Conservation (phyloP, 768 basidiomycete species). For the Phaeotremella skinneri region DNA sequence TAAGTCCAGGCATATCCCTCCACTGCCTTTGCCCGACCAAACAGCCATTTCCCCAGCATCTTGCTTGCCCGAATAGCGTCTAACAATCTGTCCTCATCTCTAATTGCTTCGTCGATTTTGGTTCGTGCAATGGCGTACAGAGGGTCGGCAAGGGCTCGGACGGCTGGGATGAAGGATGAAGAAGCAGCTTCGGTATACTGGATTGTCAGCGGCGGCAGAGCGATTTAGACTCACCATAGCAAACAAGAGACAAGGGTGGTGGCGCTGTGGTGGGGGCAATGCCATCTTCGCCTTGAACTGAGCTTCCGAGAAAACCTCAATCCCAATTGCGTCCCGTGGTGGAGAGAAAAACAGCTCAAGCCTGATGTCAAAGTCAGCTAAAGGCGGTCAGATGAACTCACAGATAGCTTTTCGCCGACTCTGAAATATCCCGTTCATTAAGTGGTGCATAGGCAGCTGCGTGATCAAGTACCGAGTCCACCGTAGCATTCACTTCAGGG, state of each 20-base stretch:
- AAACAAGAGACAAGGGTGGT: slow-evolving; percentile 35
- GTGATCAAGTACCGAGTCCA: background rate
- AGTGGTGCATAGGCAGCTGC: background rate
- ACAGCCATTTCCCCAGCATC: slow-evolving; percentile 34
- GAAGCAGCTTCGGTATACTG: slow-evolving; percentile 34
- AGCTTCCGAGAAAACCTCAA: slow-evolving; percentile 25
- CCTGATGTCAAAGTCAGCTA: slow-evolving; percentile 6
- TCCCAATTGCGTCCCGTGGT: slow-evolving; percentile 20
- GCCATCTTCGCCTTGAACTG: slow-evolving; percentile 25
- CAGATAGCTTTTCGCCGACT: slow-evolving; percentile 30
- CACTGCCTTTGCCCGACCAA: slow-evolving; percentile 11
- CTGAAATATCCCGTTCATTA: slow-evolving; percentile 22
- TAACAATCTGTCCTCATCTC: slow-evolving; percentile 26
- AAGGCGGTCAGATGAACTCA: slow-evolving; percentile 7
- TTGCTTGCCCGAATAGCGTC: slow-evolving; percentile 30
- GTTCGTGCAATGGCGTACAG: slow-evolving; percentile 21
- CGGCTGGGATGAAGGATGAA: slow-evolving; percentile 32
- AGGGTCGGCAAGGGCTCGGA: slow-evolving; percentile 25
- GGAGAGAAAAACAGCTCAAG: slow-evolving; percentile 28
- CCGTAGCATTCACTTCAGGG: background rate
- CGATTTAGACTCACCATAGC: slow-evolving; percentile 24
- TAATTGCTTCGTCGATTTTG: slow-evolving; percentile 26
- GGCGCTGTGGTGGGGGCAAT: slow-evolving; percentile 7
- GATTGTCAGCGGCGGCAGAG: background rate
- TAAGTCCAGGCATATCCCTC: slow-evolving; percentile 23